phyloP scores from a whole-genome alignment of 768 basidiomycete species.

The Russula vinacea region DNA sequence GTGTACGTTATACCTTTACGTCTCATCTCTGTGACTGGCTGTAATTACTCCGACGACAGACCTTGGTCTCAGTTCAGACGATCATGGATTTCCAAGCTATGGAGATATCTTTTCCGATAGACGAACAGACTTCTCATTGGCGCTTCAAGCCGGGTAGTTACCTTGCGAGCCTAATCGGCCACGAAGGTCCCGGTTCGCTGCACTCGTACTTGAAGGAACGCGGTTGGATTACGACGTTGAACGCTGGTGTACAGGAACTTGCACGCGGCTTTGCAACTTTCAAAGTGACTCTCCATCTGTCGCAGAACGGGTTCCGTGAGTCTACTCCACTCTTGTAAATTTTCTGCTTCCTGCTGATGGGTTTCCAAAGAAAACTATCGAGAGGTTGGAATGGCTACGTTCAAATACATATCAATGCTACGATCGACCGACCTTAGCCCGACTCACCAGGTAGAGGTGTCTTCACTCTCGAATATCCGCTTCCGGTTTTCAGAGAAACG shows the following conservation, averaged over 20 bases:
- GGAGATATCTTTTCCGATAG: slow-evolving; percentile 78
- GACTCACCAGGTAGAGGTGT: slow-evolving; percentile 76
- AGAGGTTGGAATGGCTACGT: slow-evolving; percentile 61
- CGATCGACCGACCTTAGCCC: slow-evolving; percentile 55
- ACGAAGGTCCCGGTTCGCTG: slow-evolving; percentile 91
- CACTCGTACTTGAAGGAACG: slow-evolving; percentile 86
- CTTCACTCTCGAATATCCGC: slow-evolving; percentile 62
- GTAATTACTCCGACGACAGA: slow-evolving; percentile 42
- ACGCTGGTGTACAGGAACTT: slow-evolving; percentile 63
- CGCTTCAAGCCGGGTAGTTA: slow-evolving; percentile 74
- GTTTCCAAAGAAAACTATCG: slow-evolving; percentile 63
- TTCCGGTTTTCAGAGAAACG: slow-evolving; percentile 89
- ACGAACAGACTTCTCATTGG: slow-evolving; percentile 70
- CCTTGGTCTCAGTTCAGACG: slow-evolving; percentile 81
- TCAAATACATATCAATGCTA: slow-evolving; percentile 76
- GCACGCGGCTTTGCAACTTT: slow-evolving; percentile 87
- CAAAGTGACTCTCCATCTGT: slow-evolving; percentile 77
- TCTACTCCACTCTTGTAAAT: slow-evolving; percentile 19
- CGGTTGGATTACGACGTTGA: slow-evolving; percentile 79
- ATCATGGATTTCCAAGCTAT: slow-evolving; percentile 82
- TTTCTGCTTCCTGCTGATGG: slow-evolving; percentile 12
- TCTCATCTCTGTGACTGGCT: not conserved
- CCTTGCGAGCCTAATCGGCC: slow-evolving; percentile 79
- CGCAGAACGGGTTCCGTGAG: slow-evolving; percentile 82
- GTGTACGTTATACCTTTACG: slow-evolving; percentile 49